Base-by-base conservation (phyloP, 2,329 filamentous ascomycete genomes). In the Claviceps humidiphila region DNA sequence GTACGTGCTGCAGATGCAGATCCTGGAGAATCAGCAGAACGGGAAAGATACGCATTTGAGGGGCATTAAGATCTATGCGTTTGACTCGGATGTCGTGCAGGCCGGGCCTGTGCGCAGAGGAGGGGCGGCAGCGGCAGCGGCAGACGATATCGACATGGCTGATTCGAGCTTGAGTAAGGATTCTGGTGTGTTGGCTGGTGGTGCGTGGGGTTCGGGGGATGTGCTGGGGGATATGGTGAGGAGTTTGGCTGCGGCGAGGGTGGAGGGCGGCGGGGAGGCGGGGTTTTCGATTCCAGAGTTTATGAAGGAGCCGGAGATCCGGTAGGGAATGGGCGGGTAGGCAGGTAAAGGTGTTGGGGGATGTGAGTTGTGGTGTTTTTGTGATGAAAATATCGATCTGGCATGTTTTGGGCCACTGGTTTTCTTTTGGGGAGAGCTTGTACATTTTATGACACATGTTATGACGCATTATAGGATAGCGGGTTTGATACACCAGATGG, bases 31-130 rank as follows among this genome's bases (percentile, higher is more conserved):
- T 64, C 93, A 98, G 66, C 93, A 98, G 70, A 98, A 98, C 66
- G 93, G 93, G 57, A 98, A 98, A 67, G 93, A 98, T 66, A 98
- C 93, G n/a, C 93, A 98, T 73, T 78, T 98, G 24, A 79, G 93
- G 16, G 91, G 89, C 2, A 78, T 98, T 66, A 94, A 95, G 71
- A 85, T 97, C 9, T 98, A 81, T 58, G 78, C 78, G 1, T 69
- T 78, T 17, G 75, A 78, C 55, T 69, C 72, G 30, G 76, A 78
- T 54, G 63, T 65, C 6, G 69, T 72, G 13, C 69, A 68, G 16
- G 69, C 66, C 4, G 66, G 60, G 49, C 59, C 60, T 9, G 53
- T 63, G 16, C 61, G 61, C 30, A 34, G 30, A 34, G 30, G 30
- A 34, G 30, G 30, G 9, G 9, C 30, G 30, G 30, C 30, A 11